Conservation (phyloP, 495 filamentous ascomycete species). For the Barbatosphaeria neglecta region DNA sequence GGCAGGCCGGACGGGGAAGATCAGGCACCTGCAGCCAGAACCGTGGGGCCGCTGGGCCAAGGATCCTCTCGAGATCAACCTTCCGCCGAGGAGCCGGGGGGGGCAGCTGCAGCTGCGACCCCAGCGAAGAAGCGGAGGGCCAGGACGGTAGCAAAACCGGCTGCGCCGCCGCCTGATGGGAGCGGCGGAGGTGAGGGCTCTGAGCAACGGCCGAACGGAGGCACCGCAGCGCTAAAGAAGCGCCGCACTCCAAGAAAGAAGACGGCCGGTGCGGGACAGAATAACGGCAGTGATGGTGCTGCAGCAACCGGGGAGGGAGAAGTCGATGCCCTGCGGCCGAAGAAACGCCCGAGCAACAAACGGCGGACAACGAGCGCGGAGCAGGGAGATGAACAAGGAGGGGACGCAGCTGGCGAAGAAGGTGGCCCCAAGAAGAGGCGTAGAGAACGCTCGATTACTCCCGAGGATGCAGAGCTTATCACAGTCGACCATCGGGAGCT, state of each 20-base stretch:
- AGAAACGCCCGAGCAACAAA: slow-evolving; percentile 7
- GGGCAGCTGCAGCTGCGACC: neutral
- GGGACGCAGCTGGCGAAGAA: neutral
- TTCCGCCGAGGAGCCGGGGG: neutral
- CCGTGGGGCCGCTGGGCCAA: neutral
- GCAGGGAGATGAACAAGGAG: slow-evolving; percentile 15
- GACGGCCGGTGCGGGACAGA: neutral
- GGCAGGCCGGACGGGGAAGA: neutral
- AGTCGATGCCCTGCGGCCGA: slow-evolving; percentile 10
- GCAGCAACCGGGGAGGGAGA: slow-evolving; percentile 5
- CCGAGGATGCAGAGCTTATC: slow-evolving; percentile 63
- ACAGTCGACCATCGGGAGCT: slow-evolving; percentile 56
- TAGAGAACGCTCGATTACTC: slow-evolving; percentile 42
- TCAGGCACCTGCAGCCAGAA: neutral
- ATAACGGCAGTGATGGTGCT: neutral
- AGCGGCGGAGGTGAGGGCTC: neutral
- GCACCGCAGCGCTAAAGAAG: neutral
- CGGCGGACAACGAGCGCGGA: slow-evolving; percentile 3
- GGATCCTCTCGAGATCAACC: neutral
- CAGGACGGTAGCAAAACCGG: neutral
- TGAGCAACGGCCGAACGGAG: neutral
- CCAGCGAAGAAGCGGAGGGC: neutral
- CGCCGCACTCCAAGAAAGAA: neutral
- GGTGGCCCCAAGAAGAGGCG: neutral
- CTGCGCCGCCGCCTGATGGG: neutral